A percentile compares a stretch with the other conserved stretches of the same genome.
phyloP scores from a whole-genome alignment of 352 stramenopile genomes.

The Pythium aristosporum region DNA sequence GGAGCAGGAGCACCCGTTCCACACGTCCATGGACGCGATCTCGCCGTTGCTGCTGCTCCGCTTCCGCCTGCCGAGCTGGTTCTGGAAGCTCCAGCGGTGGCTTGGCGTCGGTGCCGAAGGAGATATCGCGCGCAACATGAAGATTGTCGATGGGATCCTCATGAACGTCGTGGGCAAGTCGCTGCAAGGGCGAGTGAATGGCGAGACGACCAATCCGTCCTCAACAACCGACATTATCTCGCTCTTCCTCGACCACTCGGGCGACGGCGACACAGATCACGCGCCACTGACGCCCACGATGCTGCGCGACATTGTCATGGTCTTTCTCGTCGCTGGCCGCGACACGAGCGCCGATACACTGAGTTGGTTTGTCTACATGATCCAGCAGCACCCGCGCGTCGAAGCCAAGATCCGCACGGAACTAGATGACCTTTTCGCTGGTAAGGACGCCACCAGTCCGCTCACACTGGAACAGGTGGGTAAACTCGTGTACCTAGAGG shows the following conservation, averaged over 20 bases:
- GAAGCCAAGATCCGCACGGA: conserved; percentile 38
- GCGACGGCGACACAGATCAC: background rate
- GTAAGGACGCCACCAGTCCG: background rate
- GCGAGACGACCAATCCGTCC: background rate
- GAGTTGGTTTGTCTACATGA: conserved; percentile 55
- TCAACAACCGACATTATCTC: conserved; percentile 33
- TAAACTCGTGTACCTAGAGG: conserved; percentile 59
- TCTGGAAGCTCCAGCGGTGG: conserved; percentile 35
- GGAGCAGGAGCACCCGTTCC: conserved; percentile 27
- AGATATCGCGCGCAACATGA: conserved; percentile 22
- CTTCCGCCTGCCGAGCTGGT: conserved; percentile 30
- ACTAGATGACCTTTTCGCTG: conserved; percentile 20
- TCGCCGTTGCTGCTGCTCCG: conserved; percentile 18
- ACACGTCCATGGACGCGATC: conserved; percentile 29
- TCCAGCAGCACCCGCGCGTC: conserved; percentile 45
- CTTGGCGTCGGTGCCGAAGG: conserved; percentile 29
- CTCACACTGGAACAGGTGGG: conserved; percentile 44
- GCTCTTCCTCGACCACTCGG: conserved; percentile 34
- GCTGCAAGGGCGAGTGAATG: conserved; percentile 17
- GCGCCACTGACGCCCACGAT: conserved; percentile 17
- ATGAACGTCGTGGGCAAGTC: conserved; percentile 31
- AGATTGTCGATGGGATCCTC: conserved; percentile 27
- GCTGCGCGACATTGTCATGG: conserved; percentile 43
- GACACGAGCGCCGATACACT: conserved; percentile 61
- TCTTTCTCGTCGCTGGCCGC: conserved; percentile 43